Conservation (phyloP, 2,329 filamentous ascomycete genomes). For the Neofusicoccum parvum region DNA sequence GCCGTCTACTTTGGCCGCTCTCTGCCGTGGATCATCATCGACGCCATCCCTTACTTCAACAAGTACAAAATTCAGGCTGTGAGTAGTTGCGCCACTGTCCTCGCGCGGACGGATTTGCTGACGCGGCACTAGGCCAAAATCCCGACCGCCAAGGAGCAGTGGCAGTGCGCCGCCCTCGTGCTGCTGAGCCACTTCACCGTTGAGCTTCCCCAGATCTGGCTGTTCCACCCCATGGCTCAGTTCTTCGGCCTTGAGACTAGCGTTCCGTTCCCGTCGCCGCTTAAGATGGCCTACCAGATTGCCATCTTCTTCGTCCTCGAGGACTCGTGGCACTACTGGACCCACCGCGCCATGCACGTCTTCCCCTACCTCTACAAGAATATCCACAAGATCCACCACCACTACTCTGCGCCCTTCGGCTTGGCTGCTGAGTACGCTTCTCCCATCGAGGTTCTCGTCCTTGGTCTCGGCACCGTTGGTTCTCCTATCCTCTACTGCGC, state of each 20-base stretch:
- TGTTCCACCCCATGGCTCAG: slow-evolving; percentile 96
- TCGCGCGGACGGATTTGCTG: not conserved
- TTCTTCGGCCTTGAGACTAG: slow-evolving; percentile 86
- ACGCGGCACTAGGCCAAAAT: slow-evolving; percentile 66
- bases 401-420: slow-evolving; percentile 96
- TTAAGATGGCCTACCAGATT: slow-evolving; percentile 90
- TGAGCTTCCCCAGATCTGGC: slow-evolving; percentile 97
- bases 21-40: slow-evolving; percentile 91
- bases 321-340: slow-evolving; percentile 98
- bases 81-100: slow-evolving; percentile 36
- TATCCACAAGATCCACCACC: slow-evolving; percentile 99
- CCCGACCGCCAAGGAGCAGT: slow-evolving; percentile 90
- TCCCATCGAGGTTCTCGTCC: slow-evolving; percentile 93
- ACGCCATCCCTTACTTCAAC: slow-evolving; percentile 82
- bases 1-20: slow-evolving; percentile 89
- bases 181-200: slow-evolving; percentile 96
- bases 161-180: slow-evolving; percentile 89
- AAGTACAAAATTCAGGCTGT: slow-evolving; percentile 94
- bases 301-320: slow-evolving; percentile 93
- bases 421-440: slow-evolving; percentile 97
- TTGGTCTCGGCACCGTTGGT: slow-evolving; percentile 84
- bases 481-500: slow-evolving; percentile 81
- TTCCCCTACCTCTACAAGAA: slow-evolving; percentile 85
- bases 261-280: slow-evolving; percentile 83
- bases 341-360: slow-evolving; percentile 89